These are phyloP conservation scores for Penicillium malachiteum DNA, from an alignment of 495 filamentous ascomycete species.

Conservation along the genomic window DNA sequence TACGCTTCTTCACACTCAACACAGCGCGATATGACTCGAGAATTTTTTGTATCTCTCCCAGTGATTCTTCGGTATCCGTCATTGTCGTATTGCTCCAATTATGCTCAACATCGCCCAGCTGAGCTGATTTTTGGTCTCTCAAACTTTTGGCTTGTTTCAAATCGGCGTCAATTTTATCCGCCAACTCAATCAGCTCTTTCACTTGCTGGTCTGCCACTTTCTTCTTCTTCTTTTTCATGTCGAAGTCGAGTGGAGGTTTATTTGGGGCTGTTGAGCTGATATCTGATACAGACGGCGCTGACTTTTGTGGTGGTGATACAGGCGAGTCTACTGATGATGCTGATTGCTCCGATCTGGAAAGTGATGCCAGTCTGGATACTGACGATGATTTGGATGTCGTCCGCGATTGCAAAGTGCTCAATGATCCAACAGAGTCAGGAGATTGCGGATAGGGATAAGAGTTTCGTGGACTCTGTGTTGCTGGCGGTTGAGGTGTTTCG, in stretches of 20 bases:
- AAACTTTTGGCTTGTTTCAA: conserved; percentile 8
- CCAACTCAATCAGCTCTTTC: conserved; percentile 5
- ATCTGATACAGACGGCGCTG: neutral
- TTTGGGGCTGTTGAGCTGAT: conserved; percentile 1
- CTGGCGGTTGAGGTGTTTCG: too few species aligned
- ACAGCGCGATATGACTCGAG: conserved; percentile 12
- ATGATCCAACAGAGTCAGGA: too few species aligned
- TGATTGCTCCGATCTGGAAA: too few species aligned
- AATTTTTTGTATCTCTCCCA: conserved; percentile 7
- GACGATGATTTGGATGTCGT: too few species aligned
- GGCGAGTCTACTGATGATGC: neutral
- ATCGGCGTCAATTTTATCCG: conserved; percentile 4
- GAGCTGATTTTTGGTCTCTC: conserved; percentile 3
- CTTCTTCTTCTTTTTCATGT: neutral
- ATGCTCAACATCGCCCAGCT: conserved; percentile 18
- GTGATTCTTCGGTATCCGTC: conserved; percentile 7
- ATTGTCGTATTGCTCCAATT: conserved; percentile 20
- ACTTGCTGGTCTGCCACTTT: conserved; percentile 13
- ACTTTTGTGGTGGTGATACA: neutral
- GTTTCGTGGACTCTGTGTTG: too few species aligned
- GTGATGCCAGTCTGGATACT: too few species aligned
- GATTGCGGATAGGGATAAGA: too few species aligned
- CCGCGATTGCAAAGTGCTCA: too few species aligned
- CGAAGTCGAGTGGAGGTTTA: conserved; percentile 4
- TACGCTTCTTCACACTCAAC: conserved; percentile 6